A percentile compares a stretch with the other conserved stretches of the same genome.
Evolutionary conservation across 352 stramenopile genomes (phyloP).

Genomic region (Stephanocyclus meneghinianus): DNA sequence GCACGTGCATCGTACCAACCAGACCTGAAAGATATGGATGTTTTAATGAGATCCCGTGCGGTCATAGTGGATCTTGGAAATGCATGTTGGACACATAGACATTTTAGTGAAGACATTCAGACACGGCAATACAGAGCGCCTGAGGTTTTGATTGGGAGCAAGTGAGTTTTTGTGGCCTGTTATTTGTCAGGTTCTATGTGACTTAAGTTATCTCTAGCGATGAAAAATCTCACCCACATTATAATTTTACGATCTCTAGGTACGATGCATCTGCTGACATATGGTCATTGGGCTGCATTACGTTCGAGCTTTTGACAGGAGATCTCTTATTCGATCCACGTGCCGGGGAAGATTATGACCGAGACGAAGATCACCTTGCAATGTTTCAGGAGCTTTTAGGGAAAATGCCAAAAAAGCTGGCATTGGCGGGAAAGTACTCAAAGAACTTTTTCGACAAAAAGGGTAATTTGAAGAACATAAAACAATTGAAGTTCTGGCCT

Average conservation of each 20-base stretch:
- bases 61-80: slow-evolving; percentile 98
- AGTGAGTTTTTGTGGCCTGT: slow-evolving; percentile 67
- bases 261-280: slow-evolving; percentile 99
- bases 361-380: slow-evolving; percentile 95
- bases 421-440: slow-evolving; percentile 87
- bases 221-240: neutral
- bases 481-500: slow-evolving; percentile 96
- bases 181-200: slow-evolving; percentile 32
- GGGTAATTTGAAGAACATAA: slow-evolving; percentile 96
- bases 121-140: slow-evolving; percentile 99
- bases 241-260: slow-evolving; percentile 51
- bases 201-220: slow-evolving; percentile 87
- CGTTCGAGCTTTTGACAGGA: slow-evolving; percentile 99
- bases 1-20: slow-evolving; percentile 55
- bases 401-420: slow-evolving; percentile 93
- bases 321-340: slow-evolving; percentile 99
- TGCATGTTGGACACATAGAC: slow-evolving; percentile 97
- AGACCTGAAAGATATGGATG: slow-evolving; percentile 69
- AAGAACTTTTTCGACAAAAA: slow-evolving; percentile 97
- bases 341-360: slow-evolving; percentile 88
- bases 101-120: slow-evolving; percentile 99
- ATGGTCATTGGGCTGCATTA: slow-evolving; percentile 97
- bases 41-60: slow-evolving; percentile 68
- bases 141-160: slow-evolving; percentile 94
- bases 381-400: slow-evolving; percentile 99